Percentiles rank a stretch among this genome's conserved stretches.
Evolutionary conservation across 2,329 filamentous ascomycete species (phyloP).

Genomic region (Aspergillus clavatus): DNA sequence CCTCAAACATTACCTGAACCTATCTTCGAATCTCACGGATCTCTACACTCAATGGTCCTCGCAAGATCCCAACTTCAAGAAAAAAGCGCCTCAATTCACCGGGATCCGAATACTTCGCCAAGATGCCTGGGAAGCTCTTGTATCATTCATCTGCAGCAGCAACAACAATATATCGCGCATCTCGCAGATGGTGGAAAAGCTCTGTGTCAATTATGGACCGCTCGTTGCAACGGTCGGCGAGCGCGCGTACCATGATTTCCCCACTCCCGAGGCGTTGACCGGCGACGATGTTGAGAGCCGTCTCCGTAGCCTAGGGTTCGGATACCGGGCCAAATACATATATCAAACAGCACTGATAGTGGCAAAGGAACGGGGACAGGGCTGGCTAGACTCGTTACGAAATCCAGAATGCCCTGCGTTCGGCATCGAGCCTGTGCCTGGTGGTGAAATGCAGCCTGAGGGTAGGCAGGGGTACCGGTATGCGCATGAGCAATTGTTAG

Average conservation of each 20-base stretch:
- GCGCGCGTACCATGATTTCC: constrained; percentile 81
- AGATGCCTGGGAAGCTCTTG: constrained; percentile 89
- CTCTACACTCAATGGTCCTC: constrained; percentile 85
- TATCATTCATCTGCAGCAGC: constrained; percentile 96
- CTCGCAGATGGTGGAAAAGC: constrained; percentile 91
- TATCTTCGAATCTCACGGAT: constrained; percentile 66
- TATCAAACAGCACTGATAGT: constrained; percentile 77
- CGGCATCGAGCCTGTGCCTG: constrained; percentile 41
- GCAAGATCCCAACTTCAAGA: constrained; percentile 81
- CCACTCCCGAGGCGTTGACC: constrained; percentile 67
- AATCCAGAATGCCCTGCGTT: constrained; percentile 69
- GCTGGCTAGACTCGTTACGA: constrained; percentile 72
- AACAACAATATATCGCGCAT: constrained; percentile 98
- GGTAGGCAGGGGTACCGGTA: constrained; percentile 64
- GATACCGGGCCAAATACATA: constrained; percentile 91
- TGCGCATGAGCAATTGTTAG: constrained; percentile 75
- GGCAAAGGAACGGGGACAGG: constrained; percentile 58
- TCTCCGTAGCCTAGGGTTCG: constrained; percentile 80
- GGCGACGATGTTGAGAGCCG: constrained; percentile 71
- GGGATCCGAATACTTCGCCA: constrained; percentile 90
- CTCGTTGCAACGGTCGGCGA: constrained; percentile 66
- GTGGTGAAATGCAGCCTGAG: constrained; percentile 47
- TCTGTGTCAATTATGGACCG: constrained; percentile 80
- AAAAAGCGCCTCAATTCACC: constrained; percentile 78
- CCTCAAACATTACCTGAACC: constrained; percentile 79